Base-by-base conservation (phyloP, 2,329 filamentous ascomycete species). In the Fusarium dimerum region DNA sequence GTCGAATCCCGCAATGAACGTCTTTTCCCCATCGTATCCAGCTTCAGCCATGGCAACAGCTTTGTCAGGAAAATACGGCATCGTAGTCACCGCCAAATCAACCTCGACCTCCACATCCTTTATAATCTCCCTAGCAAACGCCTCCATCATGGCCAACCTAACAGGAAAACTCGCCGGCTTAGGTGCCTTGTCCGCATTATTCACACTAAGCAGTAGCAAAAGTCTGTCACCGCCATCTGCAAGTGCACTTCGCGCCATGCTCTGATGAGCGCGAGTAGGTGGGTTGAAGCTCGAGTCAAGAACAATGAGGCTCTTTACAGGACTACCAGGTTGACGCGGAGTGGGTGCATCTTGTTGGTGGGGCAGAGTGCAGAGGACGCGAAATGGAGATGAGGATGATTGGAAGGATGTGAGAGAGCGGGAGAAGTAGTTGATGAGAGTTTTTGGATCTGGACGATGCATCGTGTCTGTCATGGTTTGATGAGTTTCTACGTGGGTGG, bases 51-150 rank as follows among this genome's bases (percentile, higher is more conserved):
- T 84, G 1, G 82, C 83, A 12, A 65, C 60, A 8, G 84, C 83
- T 72, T 93, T 93, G 64, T 87, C 85, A 52, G 84, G 83, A 63
- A 93, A 94, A 66, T 87, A 92, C 1, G 89, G 86, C 62, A 82
- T 77, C 36, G 81, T 87, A 0, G 88, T 90, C 2, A 94, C 77
- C 2, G 79, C 88, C 38, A 93, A 79, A 59, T 92, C 89, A 5
- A 86, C 71, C 29, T 73, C 69, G 1, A 69, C 62, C 5, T 40
- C 50, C 26, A 69, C 42, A n/a, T 58, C 56, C 5, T 51, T 49
- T 3, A 77, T 68, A 30, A 84, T 60, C 1, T 88, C 86, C 45
- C 73, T 68, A 3, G 85, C 87, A 59, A 92, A 86, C 0, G 82
- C 71, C 18, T 82, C 79, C 87, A 93, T 92, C 78, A 93, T 84